Conservation (phyloP, 257 asterid genomes). For the Misopates orontium region DNA sequence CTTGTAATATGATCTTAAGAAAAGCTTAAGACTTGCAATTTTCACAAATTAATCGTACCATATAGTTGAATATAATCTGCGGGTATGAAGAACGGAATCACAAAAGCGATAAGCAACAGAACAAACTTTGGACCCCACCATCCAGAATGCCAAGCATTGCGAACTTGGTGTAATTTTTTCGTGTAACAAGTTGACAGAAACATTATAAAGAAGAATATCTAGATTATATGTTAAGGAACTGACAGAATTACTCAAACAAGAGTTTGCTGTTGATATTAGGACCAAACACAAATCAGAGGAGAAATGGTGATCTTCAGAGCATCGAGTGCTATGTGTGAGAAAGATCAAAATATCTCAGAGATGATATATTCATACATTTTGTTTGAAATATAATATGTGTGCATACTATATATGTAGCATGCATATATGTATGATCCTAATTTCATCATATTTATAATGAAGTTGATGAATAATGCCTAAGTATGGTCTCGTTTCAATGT, state of each 20-base stretch:
- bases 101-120: slow-evolving; percentile 47
- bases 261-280: neutral
- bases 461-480: neutral
- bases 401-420: too few relatives aligned
- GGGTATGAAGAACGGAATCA: slow-evolving; percentile 78
- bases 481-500: too few relatives aligned
- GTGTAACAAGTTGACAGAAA: slow-evolving; percentile 63
- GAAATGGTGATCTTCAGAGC: too few relatives aligned
- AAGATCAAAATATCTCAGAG: too few relatives aligned
- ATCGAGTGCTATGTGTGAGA: too few relatives aligned
- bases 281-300: too few relatives aligned
- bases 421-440: too few relatives aligned
- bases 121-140: slow-evolving; percentile 69
- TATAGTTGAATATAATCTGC: slow-evolving; percentile 67
- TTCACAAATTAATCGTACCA: slow-evolving; percentile 43
- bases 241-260: neutral
- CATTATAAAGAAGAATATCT: slow-evolving; percentile 83
- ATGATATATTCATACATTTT: too few relatives aligned
- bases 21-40: neutral
- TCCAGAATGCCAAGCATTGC: slow-evolving; percentile 84
- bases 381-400: too few relatives aligned
- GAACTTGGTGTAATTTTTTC: slow-evolving; percentile 47
- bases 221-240: slow-evolving; percentile 47
- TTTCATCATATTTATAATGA: too few relatives aligned
- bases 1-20: neutral